Percentiles rank a stretch among this genome's conserved stretches.
Conservation (phyloP, 768 basidiomycete genomes). For the Pleurotus tuber-regium region DNA sequence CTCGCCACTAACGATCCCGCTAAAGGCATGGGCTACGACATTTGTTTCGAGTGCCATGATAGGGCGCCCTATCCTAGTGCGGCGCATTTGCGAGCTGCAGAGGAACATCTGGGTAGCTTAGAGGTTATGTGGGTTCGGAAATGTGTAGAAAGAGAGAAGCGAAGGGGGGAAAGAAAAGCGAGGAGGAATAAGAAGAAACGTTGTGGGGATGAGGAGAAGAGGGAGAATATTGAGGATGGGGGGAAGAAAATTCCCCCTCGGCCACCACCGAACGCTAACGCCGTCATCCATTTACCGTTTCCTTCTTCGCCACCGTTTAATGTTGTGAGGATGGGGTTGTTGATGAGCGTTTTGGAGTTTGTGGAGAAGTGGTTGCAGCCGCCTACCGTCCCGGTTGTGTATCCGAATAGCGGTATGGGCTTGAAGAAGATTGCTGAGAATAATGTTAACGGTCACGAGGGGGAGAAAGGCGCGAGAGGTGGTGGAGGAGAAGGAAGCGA, state of each 20-base stretch:
- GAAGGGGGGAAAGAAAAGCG: constrained; percentile 16
- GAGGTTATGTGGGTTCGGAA: constrained; percentile 65
- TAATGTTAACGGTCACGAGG: not conserved
- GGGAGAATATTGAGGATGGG: constrained; percentile 13
- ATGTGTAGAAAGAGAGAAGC: constrained; percentile 24
- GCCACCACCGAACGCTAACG: constrained; percentile 69
- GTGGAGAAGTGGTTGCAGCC: constrained; percentile 65
- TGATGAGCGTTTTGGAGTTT: constrained; percentile 66
- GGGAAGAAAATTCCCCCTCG: constrained; percentile 43
- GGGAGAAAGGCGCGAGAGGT: constrained; percentile 15
- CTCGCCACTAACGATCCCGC: constrained; percentile 38
- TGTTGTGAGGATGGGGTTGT: constrained; percentile 48
- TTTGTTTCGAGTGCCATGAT: constrained; percentile 89
- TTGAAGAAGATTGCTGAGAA: constrained; percentile 3
- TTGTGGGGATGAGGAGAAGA: too few species aligned
- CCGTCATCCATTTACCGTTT: constrained; percentile 74
- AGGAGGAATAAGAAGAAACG: constrained; percentile 18
- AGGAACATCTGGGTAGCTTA: constrained; percentile 68
- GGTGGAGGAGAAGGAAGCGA: constrained; percentile 12
- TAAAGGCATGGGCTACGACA: constrained; percentile 69
- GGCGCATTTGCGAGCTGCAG: constrained; percentile 66
- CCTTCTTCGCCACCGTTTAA: constrained; percentile 63
- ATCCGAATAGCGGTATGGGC: constrained; percentile 1
- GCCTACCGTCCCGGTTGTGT: constrained; percentile 19
- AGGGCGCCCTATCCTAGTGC: constrained; percentile 70